These are phyloP conservation scores for Fusarium concolor DNA, from an alignment of 2,329 filamentous ascomycete genomes.

Conservation along the genomic window DNA sequence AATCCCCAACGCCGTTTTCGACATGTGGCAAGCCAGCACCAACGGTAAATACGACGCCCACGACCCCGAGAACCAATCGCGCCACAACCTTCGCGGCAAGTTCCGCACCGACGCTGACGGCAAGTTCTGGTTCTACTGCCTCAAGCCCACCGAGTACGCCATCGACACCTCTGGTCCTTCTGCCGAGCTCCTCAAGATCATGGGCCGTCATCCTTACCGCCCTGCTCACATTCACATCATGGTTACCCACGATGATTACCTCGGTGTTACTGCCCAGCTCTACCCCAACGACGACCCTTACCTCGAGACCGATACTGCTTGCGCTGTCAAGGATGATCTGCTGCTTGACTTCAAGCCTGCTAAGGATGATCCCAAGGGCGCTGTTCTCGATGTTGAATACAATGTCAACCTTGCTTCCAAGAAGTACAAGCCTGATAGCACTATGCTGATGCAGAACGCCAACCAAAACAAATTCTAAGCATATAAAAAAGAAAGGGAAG, in stretches of 20 bases:
- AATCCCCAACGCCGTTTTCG: conserved; percentile 75
- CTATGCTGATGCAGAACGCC: conserved; percentile 47
- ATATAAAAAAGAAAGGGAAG: background rate
- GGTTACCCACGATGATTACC: conserved; percentile 73
- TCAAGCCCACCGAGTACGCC: conserved; percentile 78
- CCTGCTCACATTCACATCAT: conserved; percentile 65
- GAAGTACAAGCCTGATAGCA: conserved; percentile 54
- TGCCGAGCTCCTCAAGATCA: conserved; percentile 56
- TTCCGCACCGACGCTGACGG: conserved; percentile 78
- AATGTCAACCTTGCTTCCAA: conserved; percentile 59
- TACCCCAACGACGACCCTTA: conserved; percentile 77
- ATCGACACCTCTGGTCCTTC: conserved; percentile 71
- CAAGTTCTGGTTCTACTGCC: conserved; percentile 79
- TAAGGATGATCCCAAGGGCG: conserved; percentile 52
- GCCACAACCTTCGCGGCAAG: conserved; percentile 82
- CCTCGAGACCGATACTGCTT: conserved; percentile 62
- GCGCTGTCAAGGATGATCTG: conserved; percentile 65
- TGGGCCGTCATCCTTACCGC: conserved; percentile 62
- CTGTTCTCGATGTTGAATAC: conserved; percentile 55
- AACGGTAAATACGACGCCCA: conserved; percentile 84
- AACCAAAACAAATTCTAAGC: conserved; percentile 44
- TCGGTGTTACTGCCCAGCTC: conserved; percentile 79
- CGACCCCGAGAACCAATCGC: conserved; percentile 75
- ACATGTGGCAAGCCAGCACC: conserved; percentile 81
- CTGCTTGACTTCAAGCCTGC: conserved; percentile 63